A percentile compares a stretch with the other conserved stretches of the same genome.
Conservation (phyloP, 2,329 filamentous ascomycete genomes). For the Xylaria sp. region DNA sequence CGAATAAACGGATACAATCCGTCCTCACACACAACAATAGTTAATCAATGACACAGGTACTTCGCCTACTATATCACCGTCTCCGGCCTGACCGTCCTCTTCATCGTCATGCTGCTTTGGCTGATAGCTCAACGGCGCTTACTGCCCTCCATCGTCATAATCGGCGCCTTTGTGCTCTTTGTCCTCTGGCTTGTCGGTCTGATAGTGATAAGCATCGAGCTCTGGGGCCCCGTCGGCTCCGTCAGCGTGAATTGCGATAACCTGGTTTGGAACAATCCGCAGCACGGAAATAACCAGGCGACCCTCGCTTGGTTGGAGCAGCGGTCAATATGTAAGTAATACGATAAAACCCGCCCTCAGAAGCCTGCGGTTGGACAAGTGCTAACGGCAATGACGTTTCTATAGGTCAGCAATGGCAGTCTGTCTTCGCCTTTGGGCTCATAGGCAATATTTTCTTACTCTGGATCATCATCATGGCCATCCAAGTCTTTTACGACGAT, state of each 20-base stretch:
- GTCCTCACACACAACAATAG: neutral
- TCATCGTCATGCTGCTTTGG: slow-evolving; percentile 72
- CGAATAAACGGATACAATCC: neutral
- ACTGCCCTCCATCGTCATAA: slow-evolving; percentile 69
- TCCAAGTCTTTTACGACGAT: slow-evolving; percentile 66
- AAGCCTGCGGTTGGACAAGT: too few relatives aligned
- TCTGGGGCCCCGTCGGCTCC: slow-evolving; percentile 68
- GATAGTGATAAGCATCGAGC: slow-evolving; percentile 68
- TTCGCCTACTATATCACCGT: slow-evolving; percentile 73
- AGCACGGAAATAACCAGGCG: slow-evolving; percentile 60
- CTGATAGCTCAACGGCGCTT: slow-evolving; percentile 70
- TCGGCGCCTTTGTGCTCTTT: slow-evolving; percentile 73
- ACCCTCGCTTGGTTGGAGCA: slow-evolving; percentile 74
- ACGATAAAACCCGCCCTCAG: neutral
- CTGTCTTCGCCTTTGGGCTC: slow-evolving; percentile 70
- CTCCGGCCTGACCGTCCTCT: slow-evolving; percentile 68
- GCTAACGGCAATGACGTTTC: neutral
- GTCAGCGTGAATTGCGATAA: slow-evolving; percentile 69
- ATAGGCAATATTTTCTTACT: slow-evolving; percentile 68
- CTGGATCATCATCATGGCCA: slow-evolving; percentile 76
- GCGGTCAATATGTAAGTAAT: slow-evolving; percentile 67
- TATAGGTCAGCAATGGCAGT: slow-evolving; percentile 69
- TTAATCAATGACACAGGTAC: slow-evolving; percentile 60
- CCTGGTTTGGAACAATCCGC: slow-evolving; percentile 63
- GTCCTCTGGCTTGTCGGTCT: slow-evolving; percentile 74